phyloP scores from a whole-genome alignment of 805 yeast species.

The Pichia eremophila region DNA sequence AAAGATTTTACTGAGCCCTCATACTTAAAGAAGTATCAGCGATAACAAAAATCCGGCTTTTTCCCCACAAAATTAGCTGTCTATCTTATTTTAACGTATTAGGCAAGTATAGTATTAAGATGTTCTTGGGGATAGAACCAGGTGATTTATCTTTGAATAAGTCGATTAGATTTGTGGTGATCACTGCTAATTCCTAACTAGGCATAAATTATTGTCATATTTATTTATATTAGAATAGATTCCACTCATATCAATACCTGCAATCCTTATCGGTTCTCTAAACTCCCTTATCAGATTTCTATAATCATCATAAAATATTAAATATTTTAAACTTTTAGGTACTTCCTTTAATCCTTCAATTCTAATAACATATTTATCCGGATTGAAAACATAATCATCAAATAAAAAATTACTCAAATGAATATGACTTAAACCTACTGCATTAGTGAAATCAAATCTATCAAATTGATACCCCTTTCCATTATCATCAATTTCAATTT shows the following conservation, averaged over 20 bases:
- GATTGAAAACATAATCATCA: not conserved
- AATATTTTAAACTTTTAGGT: not conserved
- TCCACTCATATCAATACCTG: not conserved
- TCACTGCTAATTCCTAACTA: no score
- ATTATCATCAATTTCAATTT: constrained; percentile 1
- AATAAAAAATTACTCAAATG: not conserved
- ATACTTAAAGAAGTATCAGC: no score
- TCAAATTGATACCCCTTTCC: not conserved
- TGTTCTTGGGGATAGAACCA: no score
- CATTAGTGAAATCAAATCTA: not conserved
- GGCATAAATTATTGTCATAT: no score
- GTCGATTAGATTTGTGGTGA: no score
- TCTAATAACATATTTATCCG: not conserved
- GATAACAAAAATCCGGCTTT: no score
- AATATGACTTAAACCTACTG: not conserved
- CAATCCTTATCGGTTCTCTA: not conserved
- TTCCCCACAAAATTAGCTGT: no score
- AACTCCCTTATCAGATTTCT: not conserved
- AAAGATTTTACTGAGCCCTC: no score
- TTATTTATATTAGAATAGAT: not conserved
- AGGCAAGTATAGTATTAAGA: no score
- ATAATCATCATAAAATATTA: constrained; percentile 1
- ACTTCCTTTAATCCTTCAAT: not conserved
- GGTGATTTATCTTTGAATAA: no score
- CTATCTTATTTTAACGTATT: no score